phyloP scores from a whole-genome alignment of 202 grass and related monocot genomes.

The Setaria italica region DNA sequence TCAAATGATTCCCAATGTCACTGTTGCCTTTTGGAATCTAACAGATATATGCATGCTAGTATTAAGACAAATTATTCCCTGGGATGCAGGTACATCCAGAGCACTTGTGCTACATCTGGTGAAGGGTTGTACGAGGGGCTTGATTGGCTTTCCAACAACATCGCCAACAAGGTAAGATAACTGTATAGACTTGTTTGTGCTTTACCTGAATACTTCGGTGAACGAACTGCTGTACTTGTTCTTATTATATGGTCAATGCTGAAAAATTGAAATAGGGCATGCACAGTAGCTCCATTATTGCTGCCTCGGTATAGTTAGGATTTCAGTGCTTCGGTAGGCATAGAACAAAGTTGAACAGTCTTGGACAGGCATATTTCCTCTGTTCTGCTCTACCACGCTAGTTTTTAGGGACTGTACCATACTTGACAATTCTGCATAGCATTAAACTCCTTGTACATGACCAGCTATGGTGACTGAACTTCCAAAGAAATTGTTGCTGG shows the following conservation, averaged over 20 bases:
- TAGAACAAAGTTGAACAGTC: slow-evolving; percentile 18
- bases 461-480: neutral
- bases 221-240: neutral
- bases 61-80: slow-evolving; percentile 18
- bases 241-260: neutral
- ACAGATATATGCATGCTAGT: neutral
- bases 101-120: slow-evolving; percentile 90
- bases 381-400: neutral
- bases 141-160: slow-evolving; percentile 99
- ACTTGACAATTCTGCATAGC: neutral
- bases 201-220: neutral
- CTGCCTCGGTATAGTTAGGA: neutral
- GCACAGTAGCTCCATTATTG: neutral
- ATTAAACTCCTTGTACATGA: neutral
- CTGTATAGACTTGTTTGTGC: neutral
- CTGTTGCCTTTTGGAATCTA: neutral
- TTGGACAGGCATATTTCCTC: neutral
- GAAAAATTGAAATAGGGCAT: neutral
- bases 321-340: neutral
- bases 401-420: neutral
- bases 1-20: neutral
- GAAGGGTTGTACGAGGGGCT: slow-evolving; percentile 95
- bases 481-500: neutral
- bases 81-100: slow-evolving; percentile 88
- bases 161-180: slow-evolving; percentile 74